Evolutionary conservation across 148 eudicot genomes (phyloP).

Genomic region (Vaccinium myrtillus): DNA sequence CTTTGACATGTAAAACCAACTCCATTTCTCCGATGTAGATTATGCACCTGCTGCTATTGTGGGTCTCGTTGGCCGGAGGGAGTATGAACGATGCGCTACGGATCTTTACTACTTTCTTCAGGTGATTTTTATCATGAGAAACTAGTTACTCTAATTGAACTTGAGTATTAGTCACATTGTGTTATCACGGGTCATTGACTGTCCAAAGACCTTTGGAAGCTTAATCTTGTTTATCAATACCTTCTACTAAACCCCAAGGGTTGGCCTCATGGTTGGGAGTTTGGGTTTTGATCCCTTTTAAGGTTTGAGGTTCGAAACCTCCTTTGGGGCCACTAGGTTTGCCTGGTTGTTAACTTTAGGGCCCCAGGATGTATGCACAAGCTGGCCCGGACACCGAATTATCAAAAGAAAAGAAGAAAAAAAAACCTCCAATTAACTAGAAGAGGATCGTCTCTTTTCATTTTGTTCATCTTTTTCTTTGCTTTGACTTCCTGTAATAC

Average conservation of each 20-base stretch:
- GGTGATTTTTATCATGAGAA: constrained; percentile 38
- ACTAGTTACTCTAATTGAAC: neutral
- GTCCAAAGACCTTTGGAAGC: neutral
- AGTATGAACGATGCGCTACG: constrained; percentile 92
- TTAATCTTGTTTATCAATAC: neutral
- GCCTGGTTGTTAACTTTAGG: too few species aligned
- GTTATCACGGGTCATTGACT: neutral
- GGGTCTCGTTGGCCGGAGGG: constrained; percentile 88
- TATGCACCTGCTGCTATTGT: constrained; percentile 89
- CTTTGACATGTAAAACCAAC: constrained; percentile 1
- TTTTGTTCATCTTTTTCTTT: neutral
- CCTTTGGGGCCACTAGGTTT: too few species aligned
- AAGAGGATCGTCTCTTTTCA: neutral
- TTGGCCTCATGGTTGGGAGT: neutral
- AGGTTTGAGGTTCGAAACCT: too few species aligned
- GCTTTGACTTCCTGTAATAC: neutral
- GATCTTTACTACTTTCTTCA: constrained; percentile 95
- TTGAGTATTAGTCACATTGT: neutral
- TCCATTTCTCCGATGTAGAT: constrained; percentile 42
- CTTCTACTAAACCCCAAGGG: neutral
- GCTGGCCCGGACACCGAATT: too few species aligned
- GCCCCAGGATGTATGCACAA: too few species aligned
- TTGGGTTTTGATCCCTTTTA: too few species aligned
- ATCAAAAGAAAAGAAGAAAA: too few species aligned
- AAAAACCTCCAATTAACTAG: too few species aligned